These are phyloP conservation scores for Angomonas ambiguus DNA, from an alignment of 208 protist species.

Conservation along the genomic window DNA sequence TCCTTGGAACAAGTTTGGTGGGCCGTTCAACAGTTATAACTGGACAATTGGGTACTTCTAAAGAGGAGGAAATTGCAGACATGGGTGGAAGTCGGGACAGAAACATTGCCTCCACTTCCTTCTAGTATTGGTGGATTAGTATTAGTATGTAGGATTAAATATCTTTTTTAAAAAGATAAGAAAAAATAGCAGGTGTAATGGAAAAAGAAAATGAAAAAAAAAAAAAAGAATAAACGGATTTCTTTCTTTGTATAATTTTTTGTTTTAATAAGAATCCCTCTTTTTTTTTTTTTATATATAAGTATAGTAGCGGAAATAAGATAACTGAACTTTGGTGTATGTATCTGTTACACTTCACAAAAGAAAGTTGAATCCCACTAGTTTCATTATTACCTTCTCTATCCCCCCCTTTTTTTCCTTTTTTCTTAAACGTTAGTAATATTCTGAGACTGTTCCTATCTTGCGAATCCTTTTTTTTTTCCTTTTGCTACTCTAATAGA, in stretches of 20 bases:
- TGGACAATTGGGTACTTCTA: constrained; percentile 90
- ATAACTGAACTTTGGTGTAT: no score
- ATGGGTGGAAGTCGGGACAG: no score
- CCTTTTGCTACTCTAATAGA: constrained; percentile 10
- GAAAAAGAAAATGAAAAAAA: not conserved
- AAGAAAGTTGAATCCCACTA: no score
- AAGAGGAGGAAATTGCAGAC: constrained; percentile 9
- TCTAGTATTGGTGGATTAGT: not conserved
- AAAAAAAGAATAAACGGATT: not conserved
- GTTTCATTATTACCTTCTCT: not conserved
- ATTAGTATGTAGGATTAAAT: constrained; percentile 3
- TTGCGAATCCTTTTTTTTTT: constrained; percentile 18
- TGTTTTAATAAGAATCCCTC: not conserved
- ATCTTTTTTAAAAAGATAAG: constrained; percentile 3
- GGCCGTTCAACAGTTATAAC: constrained; percentile 85
- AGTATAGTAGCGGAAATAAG: not conserved
- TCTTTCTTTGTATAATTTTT: constrained; percentile 6
- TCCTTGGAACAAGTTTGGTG: constrained; percentile 80
- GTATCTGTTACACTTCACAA: no score
- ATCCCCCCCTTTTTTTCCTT: constrained; percentile 12
- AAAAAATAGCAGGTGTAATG: not conserved
- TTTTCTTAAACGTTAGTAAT: not conserved
- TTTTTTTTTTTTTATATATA: not conserved
- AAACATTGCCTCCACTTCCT: not conserved
- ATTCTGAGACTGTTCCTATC: not conserved